Percentiles rank a stretch among this genome's conserved stretches.
phyloP scores from a whole-genome alignment of 148 eudicot species.

The Vaccinium vitisidaea region DNA sequence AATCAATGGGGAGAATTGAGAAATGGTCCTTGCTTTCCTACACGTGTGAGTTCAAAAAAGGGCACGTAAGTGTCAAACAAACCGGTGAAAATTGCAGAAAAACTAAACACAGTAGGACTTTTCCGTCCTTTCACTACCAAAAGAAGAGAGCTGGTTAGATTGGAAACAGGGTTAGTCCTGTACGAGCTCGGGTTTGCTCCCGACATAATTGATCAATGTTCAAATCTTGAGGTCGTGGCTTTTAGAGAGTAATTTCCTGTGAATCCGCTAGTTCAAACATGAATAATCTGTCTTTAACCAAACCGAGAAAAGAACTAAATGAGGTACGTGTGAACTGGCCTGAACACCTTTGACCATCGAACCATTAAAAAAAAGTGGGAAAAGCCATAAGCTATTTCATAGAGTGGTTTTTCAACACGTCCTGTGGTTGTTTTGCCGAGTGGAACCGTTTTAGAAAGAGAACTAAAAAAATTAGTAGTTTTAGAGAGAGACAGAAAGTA shows the following conservation, averaged over 20 bases:
- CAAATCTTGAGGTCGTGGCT: too few species aligned
- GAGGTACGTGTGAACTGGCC: too few species aligned
- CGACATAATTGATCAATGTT: too few species aligned
- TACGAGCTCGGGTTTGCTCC: too few species aligned
- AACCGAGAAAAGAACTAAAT: too few species aligned
- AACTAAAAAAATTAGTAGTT: not conserved
- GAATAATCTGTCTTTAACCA: too few species aligned
- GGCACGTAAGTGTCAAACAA: not conserved
- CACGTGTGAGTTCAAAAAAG: not conserved
- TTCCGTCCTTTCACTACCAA: not conserved
- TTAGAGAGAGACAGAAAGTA: not conserved
- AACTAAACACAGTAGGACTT: not conserved
- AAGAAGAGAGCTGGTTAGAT: conserved; percentile 10
- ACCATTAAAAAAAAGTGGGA: not conserved
- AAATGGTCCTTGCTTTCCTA: not conserved
- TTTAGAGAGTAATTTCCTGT: too few species aligned
- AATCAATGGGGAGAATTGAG: not conserved
- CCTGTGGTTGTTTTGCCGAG: conserved; percentile 29
- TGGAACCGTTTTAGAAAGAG: conserved; percentile 20
- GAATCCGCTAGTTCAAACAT: too few species aligned
- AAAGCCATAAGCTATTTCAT: conserved; percentile 22
- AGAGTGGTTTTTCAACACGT: conserved; percentile 5
- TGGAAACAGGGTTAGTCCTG: too few species aligned
- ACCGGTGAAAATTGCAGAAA: not conserved
- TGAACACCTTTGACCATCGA: too few species aligned